Evolutionary conservation across 805 yeast genomes (phyloP), one percentile per base, ranked within the genome.

Genomic region (Monosporozyma servazzii): DNA sequence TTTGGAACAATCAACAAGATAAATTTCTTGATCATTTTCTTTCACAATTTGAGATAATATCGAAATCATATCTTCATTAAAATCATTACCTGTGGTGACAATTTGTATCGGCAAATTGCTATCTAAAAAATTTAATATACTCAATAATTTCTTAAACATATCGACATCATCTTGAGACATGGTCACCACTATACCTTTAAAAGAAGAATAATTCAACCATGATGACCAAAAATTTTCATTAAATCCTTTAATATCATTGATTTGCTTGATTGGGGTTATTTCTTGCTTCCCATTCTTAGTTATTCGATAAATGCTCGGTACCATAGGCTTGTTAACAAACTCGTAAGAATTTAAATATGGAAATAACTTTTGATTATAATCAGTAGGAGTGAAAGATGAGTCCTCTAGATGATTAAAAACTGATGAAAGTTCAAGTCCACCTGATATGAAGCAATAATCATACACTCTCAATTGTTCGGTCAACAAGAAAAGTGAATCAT

Each of bases 61-160:
- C 10, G 46, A 46, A 8, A 56, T 44, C 25, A 55, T 56, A 5
- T 56, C 60, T 20, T 48, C 25, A 1, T 56, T 50, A 9, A 62
- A 54, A 37, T 64, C 69, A 7, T 46, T 46, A 11, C 62, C 66
- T 8, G 61, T 56, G 8, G 62, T 57, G 6, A 68, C 51, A 0
- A 68, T 51, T 51, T 68, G 71, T 30, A 68, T 56, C 13, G 68
- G 68, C 13, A 60, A 48, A 3, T 50, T 53, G 40, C 63, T 66
- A 15, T 53, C 54, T n/a, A 53, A 36, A 31, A 56, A 52, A 5
- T 61, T 58, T 27, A 66, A 50, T 0, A 62, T 61, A 23, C 52
- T 54, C 3, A 66, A 39, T 21, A 60, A 60, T 48, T 59, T 60
- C 13, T 51, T 45, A 33, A 67, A 58, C 43, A 58, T 53, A 6